Percentiles rank a stretch among this genome's conserved stretches.
Conservation (phyloP, 768 basidiomycete genomes). For the Suillus tomentosus region DNA sequence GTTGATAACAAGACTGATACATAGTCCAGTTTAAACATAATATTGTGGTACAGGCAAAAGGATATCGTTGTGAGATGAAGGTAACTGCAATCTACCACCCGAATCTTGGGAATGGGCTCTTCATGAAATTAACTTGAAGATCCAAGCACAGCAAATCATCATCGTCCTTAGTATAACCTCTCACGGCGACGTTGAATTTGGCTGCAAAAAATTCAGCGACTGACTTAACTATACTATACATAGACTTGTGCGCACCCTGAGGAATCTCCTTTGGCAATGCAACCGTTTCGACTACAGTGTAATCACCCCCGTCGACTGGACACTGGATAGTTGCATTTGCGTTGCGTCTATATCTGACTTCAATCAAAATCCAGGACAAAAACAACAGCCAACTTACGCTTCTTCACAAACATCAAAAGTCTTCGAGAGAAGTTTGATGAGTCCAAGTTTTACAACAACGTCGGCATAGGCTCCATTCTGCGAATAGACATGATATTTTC, state of each 20-base stretch:
- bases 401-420: slow-evolving; percentile 90
- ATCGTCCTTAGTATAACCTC: slow-evolving; percentile 71
- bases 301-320: slow-evolving; percentile 72
- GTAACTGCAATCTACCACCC: slow-evolving; percentile 27
- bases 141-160: slow-evolving; percentile 80
- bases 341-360: slow-evolving; percentile 51
- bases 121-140: slow-evolving; percentile 78
- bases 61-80: neutral
- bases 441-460: slow-evolving; percentile 90
- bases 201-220: slow-evolving; percentile 47
- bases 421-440: slow-evolving; percentile 86
- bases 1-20: neutral
- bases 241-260: slow-evolving; percentile 45
- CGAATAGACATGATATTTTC: slow-evolving; percentile 12
- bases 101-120: slow-evolving; percentile 26
- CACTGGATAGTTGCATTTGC: slow-evolving; percentile 81
- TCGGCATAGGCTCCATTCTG: slow-evolving; percentile 92
- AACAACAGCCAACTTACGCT: slow-evolving; percentile 62
- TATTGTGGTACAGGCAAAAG: slow-evolving; percentile 2
- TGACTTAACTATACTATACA: slow-evolving; percentile 4
- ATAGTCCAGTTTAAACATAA: neutral
- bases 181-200: slow-evolving; percentile 75
- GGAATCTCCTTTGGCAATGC: slow-evolving; percentile 92
- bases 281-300: slow-evolving; percentile 82
- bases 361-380: slow-evolving; percentile 8